phyloP scores from a whole-genome alignment of 2,329 filamentous ascomycete species.

The Aureobasidium sp. region DNA sequence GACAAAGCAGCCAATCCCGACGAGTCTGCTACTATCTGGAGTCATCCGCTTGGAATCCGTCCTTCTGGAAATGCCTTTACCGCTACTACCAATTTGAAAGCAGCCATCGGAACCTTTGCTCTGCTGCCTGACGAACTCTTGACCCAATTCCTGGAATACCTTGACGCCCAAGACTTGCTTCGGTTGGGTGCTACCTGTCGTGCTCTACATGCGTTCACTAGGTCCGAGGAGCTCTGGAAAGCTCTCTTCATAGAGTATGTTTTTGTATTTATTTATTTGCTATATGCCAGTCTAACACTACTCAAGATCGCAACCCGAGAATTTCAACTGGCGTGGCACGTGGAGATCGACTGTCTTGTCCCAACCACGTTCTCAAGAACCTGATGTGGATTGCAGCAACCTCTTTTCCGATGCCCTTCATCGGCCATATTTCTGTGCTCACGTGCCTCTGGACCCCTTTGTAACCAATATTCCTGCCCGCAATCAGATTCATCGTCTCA shows the following conservation, averaged over 20 bases:
- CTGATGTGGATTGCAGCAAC: constrained; percentile 59
- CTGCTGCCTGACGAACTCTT: constrained; percentile 73
- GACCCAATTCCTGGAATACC: constrained; percentile 62
- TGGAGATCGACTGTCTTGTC: constrained; percentile 75
- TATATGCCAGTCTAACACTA: constrained; percentile 12
- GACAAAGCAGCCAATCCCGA: constrained; percentile 12
- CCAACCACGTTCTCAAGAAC: constrained; percentile 44
- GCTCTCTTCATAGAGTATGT: constrained; percentile 75
- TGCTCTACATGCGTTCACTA: constrained; percentile 76
- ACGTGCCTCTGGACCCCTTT: constrained; percentile 60
- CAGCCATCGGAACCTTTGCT: constrained; percentile 55
- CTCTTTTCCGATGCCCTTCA: constrained; percentile 88
- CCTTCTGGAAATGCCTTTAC: constrained; percentile 77
- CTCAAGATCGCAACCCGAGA: constrained; percentile 33
- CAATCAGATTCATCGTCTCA: constrained; percentile 65
- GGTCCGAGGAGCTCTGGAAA: constrained; percentile 85
- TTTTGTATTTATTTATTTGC: constrained; percentile 15
- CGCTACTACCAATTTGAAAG: constrained; percentile 56
- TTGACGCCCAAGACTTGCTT: constrained; percentile 56
- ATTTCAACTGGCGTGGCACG: constrained; percentile 64
- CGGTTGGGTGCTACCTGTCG: constrained; percentile 69
- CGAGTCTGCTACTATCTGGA: constrained; percentile 48
- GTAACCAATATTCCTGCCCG: constrained; percentile 58
- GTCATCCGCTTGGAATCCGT: constrained; percentile 75
- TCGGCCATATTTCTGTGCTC: constrained; percentile 80